Base-by-base conservation (phyloP, 176 grass and related monocot genomes). In the Areca catechu region DNA sequence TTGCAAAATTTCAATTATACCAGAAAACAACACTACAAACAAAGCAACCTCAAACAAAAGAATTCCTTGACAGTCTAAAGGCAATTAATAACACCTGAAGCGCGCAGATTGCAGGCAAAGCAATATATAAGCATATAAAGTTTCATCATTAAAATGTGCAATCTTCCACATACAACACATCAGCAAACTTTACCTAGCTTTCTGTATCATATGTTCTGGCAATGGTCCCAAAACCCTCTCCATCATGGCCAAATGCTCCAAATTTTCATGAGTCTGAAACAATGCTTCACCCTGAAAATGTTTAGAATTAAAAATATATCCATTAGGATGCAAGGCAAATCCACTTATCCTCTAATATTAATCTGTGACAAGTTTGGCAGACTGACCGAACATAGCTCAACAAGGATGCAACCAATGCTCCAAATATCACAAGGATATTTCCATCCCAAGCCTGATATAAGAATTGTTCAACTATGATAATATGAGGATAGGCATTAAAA, bases 181-280 rank as follows among this genome's bases (percentile, higher is more conserved):
- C 22, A 15, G 55, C 60, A 59, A 19, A 72, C 12, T 25, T 0
- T 27, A 95, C 90, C 82, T 83, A 30, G 90, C 77, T 80, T 84
- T 86, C 50, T 74, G 54, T 63, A 89, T 95, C 86, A 95, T 95
- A 60, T 69, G 79, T 60, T 83, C 85, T 49, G 90, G 86, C 20
- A 95, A 17, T 27, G 82, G 86, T 65, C 90, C 90, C 67, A 95
- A 64, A 89, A 95, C 86, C 49, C 77, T 85, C 76, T 95, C 90
- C 90, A 95, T 95, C 90, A 95, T 95, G 51, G 90, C 86, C 50
- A 95, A 58, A 73, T 95, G 90, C 73, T 95, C 90, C 63, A 89
- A 68, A 69, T 95, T 89, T 63, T 95, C 90, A 25, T 95, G 90
- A 57, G 90, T 95, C 47, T 86, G 90, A 76, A 95, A 95, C 48